Evolutionary conservation across 768 basidiomycete genomes (phyloP), one percentile per base, ranked within the genome.

Genomic region (Boletales sp.): DNA sequence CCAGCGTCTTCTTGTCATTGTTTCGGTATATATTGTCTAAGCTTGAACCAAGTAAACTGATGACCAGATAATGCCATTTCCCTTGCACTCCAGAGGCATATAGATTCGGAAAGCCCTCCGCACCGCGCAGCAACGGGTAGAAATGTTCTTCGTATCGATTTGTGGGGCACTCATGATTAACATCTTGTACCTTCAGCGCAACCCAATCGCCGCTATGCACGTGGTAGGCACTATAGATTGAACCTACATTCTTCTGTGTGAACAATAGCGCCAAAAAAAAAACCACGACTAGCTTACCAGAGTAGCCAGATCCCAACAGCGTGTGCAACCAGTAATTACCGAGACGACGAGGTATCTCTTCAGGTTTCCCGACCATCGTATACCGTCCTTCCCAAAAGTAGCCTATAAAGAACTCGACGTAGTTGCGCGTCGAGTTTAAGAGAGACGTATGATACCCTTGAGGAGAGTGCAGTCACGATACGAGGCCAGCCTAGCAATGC

Each of bases 81-180:
- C 77, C 80, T 45, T 79, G 69, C 2, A 79, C 72, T 8, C 82
- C 82, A 24, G 79, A 69, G 4, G 78, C 84, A 69, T 78, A 87
- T n/a, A 90, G 71, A 14, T 71, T 81, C 0, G 87, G 87, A 77
- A 90, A 86, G 6, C 87, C 87, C 39, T 74, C 72, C 19, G 78
- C 86, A 15, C 87, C 87, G 68, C 85, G 86, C 12, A 90, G 67
- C 8, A 76, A 57, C 17, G 86, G 87, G 59, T 88, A 90, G 47
- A 90, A 73, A 51, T 69, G 53, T 15, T 84, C 79, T 61, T 90
- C 87, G 47, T 84, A 87, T 29, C 68, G 72, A 60, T 90, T 90
- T 4, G 87, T 88, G 0, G 86, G 88, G 59, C 86, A 89, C 61
- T 84, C 80, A 50, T 87, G 82, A 54, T 88, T 72, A 18, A 80